Evolutionary conservation across 768 basidiomycete species (phyloP).

Genomic region (Dioszegia crocea): DNA sequence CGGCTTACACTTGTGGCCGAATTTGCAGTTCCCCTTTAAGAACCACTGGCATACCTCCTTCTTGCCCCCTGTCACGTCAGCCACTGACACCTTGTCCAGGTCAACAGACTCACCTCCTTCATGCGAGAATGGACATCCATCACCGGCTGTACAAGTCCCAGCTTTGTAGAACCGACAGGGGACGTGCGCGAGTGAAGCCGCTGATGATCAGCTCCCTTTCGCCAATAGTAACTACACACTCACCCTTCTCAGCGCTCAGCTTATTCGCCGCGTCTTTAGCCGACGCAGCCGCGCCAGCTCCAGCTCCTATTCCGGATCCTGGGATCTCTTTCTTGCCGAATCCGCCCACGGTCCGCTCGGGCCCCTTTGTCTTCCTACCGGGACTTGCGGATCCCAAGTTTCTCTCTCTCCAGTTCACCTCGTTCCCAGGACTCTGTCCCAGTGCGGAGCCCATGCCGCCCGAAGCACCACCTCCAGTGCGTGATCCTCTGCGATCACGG

Average conservation of each 20-base stretch:
- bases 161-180: slow-evolving; percentile 95
- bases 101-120: slow-evolving; percentile 57
- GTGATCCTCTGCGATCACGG: background rate
- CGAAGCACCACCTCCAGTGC: background rate
- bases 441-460: background rate
- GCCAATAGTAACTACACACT: background rate
- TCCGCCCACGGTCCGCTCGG: slow-evolving; percentile 37
- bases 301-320: slow-evolving; percentile 10
- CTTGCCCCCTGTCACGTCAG: slow-evolving; percentile 35
- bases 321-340: slow-evolving; percentile 34
- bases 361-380: slow-evolving; percentile 10
- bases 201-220: background rate
- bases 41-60: slow-evolving; percentile 53
- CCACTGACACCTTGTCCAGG: slow-evolving; percentile 36
- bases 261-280: background rate
- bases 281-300: slow-evolving; percentile 24
- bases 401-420: slow-evolving; percentile 5
- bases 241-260: slow-evolving; percentile 14
- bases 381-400: background rate
- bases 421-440: slow-evolving; percentile 7
- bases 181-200: slow-evolving; percentile 69
- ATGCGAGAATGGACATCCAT: slow-evolving; percentile 95
- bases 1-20: slow-evolving; percentile 56
- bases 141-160: slow-evolving; percentile 86
- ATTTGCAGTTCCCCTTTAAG: slow-evolving; percentile 86